A percentile compares a stretch with the other conserved stretches of the same genome.
phyloP scores from a whole-genome alignment of 257 asterid species.

The Parsonsia alboflavescens region DNA sequence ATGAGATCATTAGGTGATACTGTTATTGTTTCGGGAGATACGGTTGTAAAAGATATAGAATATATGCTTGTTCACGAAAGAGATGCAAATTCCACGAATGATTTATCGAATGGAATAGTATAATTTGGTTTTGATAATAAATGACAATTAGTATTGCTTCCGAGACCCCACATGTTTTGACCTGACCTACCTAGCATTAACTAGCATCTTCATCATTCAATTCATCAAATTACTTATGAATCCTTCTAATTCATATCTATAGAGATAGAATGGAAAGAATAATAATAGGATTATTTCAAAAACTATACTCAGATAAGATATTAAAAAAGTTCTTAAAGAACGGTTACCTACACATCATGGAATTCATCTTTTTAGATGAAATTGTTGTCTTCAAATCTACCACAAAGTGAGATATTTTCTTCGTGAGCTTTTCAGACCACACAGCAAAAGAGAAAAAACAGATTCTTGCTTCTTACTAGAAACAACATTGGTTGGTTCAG shows the following conservation, averaged over 20 bases:
- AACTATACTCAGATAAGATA: too few species aligned
- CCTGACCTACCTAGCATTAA: slow-evolving; percentile 10
- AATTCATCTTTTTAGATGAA: too few species aligned
- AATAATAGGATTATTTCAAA: too few species aligned
- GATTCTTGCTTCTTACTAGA: slow-evolving; percentile 1
- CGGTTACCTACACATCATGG: too few species aligned
- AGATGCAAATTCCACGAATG: too few species aligned
- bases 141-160: slow-evolving; percentile 11
- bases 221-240: background rate
- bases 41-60: too few species aligned
- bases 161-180: background rate
- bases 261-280: too few species aligned
- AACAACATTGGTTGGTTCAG: background rate
- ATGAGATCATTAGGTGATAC: too few species aligned
- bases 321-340: too few species aligned
- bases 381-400: background rate
- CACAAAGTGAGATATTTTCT: background rate
- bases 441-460: background rate
- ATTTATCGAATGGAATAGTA: background rate
- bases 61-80: too few species aligned
- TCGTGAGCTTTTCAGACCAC: background rate
- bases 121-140: background rate
- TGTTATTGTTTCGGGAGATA: too few species aligned
- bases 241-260: too few species aligned
- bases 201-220: slow-evolving; percentile 10